Conservation (phyloP, 352 stramenopile genomes). For the Phytophthora aleatoria region DNA sequence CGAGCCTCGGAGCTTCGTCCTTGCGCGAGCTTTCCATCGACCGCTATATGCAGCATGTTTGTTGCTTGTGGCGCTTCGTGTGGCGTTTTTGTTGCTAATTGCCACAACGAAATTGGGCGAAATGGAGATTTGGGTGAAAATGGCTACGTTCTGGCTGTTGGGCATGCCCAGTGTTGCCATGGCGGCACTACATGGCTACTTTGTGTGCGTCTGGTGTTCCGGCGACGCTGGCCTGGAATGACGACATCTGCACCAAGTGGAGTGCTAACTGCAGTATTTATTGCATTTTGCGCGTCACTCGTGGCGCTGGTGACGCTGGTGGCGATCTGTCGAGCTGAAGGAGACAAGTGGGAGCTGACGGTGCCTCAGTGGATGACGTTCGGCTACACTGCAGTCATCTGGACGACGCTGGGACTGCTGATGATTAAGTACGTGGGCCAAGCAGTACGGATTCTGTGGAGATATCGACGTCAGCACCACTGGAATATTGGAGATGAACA, state of each 20-base stretch:
- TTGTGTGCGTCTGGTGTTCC: slow-evolving; percentile 32
- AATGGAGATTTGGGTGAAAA: slow-evolving; percentile 2
- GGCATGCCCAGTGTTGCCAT: slow-evolving; percentile 39
- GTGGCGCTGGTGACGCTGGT: slow-evolving; percentile 22
- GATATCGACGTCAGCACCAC: slow-evolving; percentile 18
- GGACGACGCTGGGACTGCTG: slow-evolving; percentile 28
- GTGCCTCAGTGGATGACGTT: slow-evolving; percentile 28
- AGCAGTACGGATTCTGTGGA: slow-evolving; percentile 25
- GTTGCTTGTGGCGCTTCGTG: slow-evolving; percentile 32
- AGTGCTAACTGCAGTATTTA: slow-evolving; percentile 13
- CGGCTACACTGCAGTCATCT: slow-evolving; percentile 31
- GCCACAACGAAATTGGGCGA: background rate
- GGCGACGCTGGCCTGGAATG: slow-evolving; percentile 26
- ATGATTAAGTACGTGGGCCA: slow-evolving; percentile 28
- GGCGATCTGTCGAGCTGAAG: slow-evolving; percentile 7
- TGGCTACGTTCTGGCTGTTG: slow-evolving; percentile 40
- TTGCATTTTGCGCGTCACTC: slow-evolving; percentile 26
- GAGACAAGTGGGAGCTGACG: slow-evolving; percentile 2
- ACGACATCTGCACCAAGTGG: slow-evolving; percentile 1
- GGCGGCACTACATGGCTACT: slow-evolving; percentile 32
- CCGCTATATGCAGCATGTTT: slow-evolving; percentile 31
- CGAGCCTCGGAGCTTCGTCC: slow-evolving; percentile 16
- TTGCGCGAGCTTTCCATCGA: slow-evolving; percentile 35
- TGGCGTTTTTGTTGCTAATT: slow-evolving; percentile 26
- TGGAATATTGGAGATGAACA: slow-evolving; percentile 2